Percentiles rank a stretch among this genome's conserved stretches.
Evolutionary conservation across 352 stramenopile species (phyloP).

Genomic region (Phytopythium helicoides): DNA sequence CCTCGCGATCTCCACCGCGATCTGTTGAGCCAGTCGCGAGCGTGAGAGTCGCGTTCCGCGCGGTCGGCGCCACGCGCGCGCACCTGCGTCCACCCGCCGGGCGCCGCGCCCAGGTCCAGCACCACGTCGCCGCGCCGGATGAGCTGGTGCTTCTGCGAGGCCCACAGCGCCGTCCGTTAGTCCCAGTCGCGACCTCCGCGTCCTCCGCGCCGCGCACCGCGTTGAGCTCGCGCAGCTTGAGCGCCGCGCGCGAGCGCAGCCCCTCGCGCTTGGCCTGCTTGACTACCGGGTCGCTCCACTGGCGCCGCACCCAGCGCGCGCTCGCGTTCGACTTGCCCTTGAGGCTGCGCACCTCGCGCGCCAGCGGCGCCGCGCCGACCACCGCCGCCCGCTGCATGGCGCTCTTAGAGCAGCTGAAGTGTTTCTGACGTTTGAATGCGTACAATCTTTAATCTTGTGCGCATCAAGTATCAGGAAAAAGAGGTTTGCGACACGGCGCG

Average conservation of each 20-base stretch:
- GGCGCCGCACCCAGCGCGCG: constrained; percentile 79
- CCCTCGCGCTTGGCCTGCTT: constrained; percentile 85
- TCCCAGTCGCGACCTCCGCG: too few species aligned
- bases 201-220: constrained; percentile 28
- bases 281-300: constrained; percentile 83
- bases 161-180: too few species aligned
- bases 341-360: constrained; percentile 51
- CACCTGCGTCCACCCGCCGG: constrained; percentile 84
- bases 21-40: constrained; percentile 11
- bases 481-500: too few species aligned
- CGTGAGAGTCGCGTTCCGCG: not conserved
- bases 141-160: constrained; percentile 65
- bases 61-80: too few species aligned
- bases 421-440: too few species aligned
- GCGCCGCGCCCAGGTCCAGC: constrained; percentile 80
- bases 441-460: too few species aligned
- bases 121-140: constrained; percentile 65
- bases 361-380: not conserved
- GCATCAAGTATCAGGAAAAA: too few species aligned
- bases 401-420: too few species aligned
- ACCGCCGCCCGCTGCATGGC: too few species aligned
- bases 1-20: constrained; percentile 44
- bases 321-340: constrained; percentile 83
- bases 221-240: constrained; percentile 87
- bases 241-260: constrained; percentile 71